A percentile compares a stretch with the other conserved stretches of the same genome.
Evolutionary conservation across 2,329 filamentous ascomycete species (phyloP).

Genomic region (Colletotrichum sp.): DNA sequence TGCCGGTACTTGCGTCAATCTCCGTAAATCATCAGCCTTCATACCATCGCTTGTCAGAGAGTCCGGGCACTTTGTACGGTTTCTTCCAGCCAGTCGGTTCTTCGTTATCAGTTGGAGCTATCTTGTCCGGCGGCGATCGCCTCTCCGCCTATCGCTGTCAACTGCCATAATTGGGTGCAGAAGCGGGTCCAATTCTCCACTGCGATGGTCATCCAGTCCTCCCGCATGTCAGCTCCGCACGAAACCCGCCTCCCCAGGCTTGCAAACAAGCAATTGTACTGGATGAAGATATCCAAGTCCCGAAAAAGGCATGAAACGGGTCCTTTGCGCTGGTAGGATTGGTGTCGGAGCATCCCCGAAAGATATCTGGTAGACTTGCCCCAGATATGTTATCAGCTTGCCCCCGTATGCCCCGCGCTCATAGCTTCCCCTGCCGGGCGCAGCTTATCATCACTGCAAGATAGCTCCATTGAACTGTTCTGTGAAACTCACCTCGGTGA

Average conservation of each 20-base stretch:
- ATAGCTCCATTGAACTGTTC: neutral
- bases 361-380: neutral
- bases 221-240: neutral
- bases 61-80: neutral
- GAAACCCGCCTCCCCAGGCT: neutral
- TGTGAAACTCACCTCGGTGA: neutral
- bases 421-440: neutral
- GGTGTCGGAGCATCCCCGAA: neutral
- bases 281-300: neutral
- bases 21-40: neutral
- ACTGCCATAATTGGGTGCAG: neutral
- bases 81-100: neutral
- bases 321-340: neutral
- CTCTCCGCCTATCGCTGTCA: neutral
- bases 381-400: neutral
- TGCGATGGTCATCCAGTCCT: neutral
- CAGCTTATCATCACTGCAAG: neutral
- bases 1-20: neutral
- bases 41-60: neutral
- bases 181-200: neutral
- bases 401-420: neutral
- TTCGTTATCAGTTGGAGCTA: neutral
- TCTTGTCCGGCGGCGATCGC: neutral
- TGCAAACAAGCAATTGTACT: neutral
- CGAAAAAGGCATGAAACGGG: neutral